Percentiles rank a stretch among this genome's conserved stretches.
These are phyloP conservation scores for Farysia itapuensis DNA, from an alignment of 1,284 basidiomycete genomes.

Conservation along the genomic window DNA sequence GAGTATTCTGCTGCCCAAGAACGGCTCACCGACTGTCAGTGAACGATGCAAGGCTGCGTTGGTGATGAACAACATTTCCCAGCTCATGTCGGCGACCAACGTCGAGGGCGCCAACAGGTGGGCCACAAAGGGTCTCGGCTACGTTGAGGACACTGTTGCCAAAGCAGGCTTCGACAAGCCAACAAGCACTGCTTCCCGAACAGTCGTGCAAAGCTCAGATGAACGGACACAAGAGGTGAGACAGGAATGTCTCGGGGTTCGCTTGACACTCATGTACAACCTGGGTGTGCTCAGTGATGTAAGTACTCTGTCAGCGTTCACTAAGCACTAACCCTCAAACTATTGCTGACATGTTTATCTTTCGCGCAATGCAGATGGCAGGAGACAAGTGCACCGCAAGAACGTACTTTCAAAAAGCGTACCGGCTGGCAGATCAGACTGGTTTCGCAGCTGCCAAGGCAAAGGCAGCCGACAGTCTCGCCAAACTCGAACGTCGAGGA, in stretches of 20 bases:
- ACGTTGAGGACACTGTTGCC: conserved; percentile 43
- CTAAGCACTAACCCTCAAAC: too few species aligned
- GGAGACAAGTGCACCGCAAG: conserved; percentile 40
- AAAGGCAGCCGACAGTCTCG: conserved; percentile 26
- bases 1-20: conserved; percentile 49
- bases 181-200: neutral
- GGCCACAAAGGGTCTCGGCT: conserved; percentile 53
- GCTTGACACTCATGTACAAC: conserved; percentile 55
- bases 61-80: conserved; percentile 58
- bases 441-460: conserved; percentile 14
- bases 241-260: conserved; percentile 48
- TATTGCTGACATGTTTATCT: too few species aligned
- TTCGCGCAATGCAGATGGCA: conserved; percentile 17
- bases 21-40: conserved; percentile 35
- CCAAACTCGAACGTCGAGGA: conserved; percentile 19
- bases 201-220: conserved; percentile 8
- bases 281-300: conserved; percentile 42
- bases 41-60: conserved; percentile 55
- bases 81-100: conserved; percentile 41
- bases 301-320: conserved; percentile 3
- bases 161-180: conserved; percentile 39
- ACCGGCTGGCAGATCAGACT: conserved; percentile 19
- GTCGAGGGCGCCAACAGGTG: conserved; percentile 51
- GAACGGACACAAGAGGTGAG: conserved; percentile 38
- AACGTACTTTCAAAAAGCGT: conserved; percentile 39